A percentile compares a stretch with the other conserved stretches of the same genome.
phyloP scores from a whole-genome alignment of 2,329 filamentous ascomycete genomes.

The Aspergillus spinulosporus region DNA sequence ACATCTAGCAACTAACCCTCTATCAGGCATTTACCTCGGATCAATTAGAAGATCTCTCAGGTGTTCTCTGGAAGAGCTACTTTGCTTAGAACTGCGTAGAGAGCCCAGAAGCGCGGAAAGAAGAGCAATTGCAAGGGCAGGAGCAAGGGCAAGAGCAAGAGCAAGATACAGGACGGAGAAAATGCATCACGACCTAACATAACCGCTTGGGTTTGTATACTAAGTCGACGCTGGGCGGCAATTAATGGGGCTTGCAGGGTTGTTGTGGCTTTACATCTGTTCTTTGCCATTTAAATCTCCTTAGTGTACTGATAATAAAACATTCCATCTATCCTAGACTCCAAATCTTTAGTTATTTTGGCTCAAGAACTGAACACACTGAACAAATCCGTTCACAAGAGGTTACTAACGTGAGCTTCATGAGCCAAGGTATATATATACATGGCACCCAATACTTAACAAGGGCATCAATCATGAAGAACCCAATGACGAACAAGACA shows the following conservation, averaged over 20 bases:
- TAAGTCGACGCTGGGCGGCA: background rate
- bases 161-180: background rate
- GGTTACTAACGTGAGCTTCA: no score
- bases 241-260: background rate
- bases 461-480: no score
- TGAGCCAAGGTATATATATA: no score
- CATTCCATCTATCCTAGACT: background rate
- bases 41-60: constrained; percentile 91
- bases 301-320: background rate
- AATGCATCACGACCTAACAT: background rate
- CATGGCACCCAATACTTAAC: no score
- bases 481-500: no score
- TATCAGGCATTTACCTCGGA: constrained; percentile 77
- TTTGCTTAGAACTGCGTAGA: constrained; percentile 65
- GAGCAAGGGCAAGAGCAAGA: background rate
- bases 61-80: constrained; percentile 99
- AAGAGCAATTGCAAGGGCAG: background rate
- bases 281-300: background rate
- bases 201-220: constrained; percentile 2
- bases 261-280: background rate
- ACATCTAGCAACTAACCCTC: constrained; percentile 1
- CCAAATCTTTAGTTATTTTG: background rate
- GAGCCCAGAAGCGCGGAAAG: background rate
- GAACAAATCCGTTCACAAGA: no score
- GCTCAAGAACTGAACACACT: background rate